These are phyloP conservation scores for Dispira simplex DNA, from an alignment of 192 early-diverging fungal genomes.

Conservation along the genomic window DNA sequence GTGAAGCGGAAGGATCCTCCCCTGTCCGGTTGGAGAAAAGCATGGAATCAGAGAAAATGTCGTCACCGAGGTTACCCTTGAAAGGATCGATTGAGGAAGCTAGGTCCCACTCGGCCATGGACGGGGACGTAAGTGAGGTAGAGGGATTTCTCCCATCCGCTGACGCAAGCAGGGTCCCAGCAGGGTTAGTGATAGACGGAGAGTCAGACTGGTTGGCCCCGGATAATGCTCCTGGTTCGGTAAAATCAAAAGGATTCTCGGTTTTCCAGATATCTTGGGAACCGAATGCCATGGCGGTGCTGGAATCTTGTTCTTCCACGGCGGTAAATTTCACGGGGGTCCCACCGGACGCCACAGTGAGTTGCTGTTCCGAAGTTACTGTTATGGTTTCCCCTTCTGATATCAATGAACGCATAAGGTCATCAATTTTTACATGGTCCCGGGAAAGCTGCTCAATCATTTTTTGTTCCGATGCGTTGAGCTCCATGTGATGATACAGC, in stretches of 20 bases:
- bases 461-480: slow-evolving; percentile 37
- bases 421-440: slow-evolving; percentile 34
- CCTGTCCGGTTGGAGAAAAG: background rate
- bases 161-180: background rate
- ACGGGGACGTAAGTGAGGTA: background rate
- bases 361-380: slow-evolving; percentile 29
- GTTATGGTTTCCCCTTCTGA: slow-evolving; percentile 41
- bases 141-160: background rate
- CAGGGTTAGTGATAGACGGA: background rate
- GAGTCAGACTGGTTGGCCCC: background rate
- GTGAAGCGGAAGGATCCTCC: no score
- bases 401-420: slow-evolving; percentile 36
- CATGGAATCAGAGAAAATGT: background rate
- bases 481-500: slow-evolving; percentile 65
- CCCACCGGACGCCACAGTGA: slow-evolving; percentile 25
- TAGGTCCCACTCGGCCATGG: slow-evolving; percentile 6
- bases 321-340: background rate
- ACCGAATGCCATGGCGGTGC: background rate
- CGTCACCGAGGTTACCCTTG: background rate
- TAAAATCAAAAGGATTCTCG: slow-evolving; percentile 9
- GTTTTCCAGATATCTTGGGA: background rate
- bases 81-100: background rate
- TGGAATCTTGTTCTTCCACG: background rate
- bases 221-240: background rate
- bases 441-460: slow-evolving; percentile 62